Conservation (phyloP, 139 green algal species). For the Closterium sp. region DNA sequence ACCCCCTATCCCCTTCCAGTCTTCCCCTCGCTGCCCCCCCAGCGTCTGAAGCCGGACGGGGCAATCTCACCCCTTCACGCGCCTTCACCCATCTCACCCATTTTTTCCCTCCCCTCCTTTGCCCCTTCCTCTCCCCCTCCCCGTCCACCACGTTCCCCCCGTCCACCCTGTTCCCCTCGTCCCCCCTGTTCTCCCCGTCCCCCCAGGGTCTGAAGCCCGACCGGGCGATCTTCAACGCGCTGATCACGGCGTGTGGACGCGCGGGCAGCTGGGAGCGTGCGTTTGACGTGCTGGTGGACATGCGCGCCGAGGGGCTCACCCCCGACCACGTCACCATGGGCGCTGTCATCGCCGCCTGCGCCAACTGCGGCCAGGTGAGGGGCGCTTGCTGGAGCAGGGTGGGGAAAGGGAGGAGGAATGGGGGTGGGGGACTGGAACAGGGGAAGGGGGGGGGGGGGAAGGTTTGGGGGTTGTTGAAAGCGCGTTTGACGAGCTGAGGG, state of each 20-base stretch:
- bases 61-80: too few species aligned
- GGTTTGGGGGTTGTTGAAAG: conserved; percentile 19
- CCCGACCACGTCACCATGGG: conserved; percentile 29
- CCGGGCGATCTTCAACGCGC: conserved; percentile 38
- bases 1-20: not conserved
- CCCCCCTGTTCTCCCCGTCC: not conserved
- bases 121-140: not conserved
- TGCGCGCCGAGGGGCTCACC: conserved; percentile 5
- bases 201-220: conserved; percentile 43
- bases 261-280: conserved; percentile 32
- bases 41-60: too few species aligned
- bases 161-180: not conserved
- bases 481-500: conserved; percentile 35
- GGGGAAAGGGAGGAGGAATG: not conserved
- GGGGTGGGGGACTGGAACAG: not conserved
- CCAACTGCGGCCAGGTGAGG: conserved; percentile 25
- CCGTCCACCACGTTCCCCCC: not conserved
- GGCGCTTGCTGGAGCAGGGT: too few species aligned
- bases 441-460: not conserved
- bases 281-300: conserved; percentile 47
- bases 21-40: not conserved
- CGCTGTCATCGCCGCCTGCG: conserved; percentile 42
- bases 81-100: too few species aligned
- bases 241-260: conserved; percentile 44
- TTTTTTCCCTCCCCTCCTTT: not conserved